Evolutionary conservation across 257 asterid species (phyloP).

Genomic region (Penstemon barbatus): DNA sequence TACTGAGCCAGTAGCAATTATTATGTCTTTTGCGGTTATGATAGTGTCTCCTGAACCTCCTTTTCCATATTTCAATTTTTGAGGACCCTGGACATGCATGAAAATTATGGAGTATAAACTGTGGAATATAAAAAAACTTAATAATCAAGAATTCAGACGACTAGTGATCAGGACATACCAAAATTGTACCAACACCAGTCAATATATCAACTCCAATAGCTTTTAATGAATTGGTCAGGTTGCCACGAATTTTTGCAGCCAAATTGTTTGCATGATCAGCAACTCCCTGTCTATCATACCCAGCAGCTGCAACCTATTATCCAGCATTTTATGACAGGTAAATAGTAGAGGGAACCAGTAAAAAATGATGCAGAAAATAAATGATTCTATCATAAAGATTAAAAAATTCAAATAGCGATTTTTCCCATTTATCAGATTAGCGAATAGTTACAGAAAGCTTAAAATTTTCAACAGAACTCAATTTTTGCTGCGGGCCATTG

Average conservation of each 20-base stretch:
- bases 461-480: no score
- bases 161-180: conserved; percentile 52
- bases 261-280: conserved; percentile 92
- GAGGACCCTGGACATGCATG: conserved; percentile 72
- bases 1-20: no score
- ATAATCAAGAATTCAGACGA: conserved; percentile 15
- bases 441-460: no score
- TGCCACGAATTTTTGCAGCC: conserved; percentile 84
- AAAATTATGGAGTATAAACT: conserved; percentile 19
- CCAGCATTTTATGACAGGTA: conserved; percentile 24
- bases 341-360: conserved; percentile 10
- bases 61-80: conserved; percentile 78
- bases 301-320: conserved; percentile 84
- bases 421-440: neutral
- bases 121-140: no score
- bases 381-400: neutral
- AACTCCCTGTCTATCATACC: conserved; percentile 89
- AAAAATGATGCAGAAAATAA: neutral
- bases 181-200: conserved; percentile 79
- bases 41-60: conserved; percentile 58
- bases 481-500: no score
- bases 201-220: conserved; percentile 94
- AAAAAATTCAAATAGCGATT: neutral
- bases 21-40: conserved; percentile 29
- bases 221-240: conserved; percentile 88